These are phyloP conservation scores for Zangia roseola DNA, from an alignment of 768 basidiomycete species.

Conservation along the genomic window DNA sequence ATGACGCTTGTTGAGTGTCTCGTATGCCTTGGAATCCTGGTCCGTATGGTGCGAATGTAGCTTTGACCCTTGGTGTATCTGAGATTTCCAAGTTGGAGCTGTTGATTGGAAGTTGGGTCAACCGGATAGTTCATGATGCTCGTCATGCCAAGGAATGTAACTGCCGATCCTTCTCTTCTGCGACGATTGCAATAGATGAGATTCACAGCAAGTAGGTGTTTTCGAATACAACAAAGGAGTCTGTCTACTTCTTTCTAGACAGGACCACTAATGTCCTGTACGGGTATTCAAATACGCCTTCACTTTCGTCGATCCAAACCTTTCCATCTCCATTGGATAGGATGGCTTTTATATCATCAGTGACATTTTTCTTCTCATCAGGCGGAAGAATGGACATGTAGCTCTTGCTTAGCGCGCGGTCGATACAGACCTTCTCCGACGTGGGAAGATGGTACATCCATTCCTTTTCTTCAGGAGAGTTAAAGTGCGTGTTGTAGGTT, in stretches of 20 bases:
- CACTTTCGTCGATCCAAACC: conserved; percentile 71
- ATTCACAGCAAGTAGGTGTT: background rate
- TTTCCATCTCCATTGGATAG: conserved; percentile 58
- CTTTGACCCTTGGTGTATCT: too few species aligned
- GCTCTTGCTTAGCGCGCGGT: conserved; percentile 80
- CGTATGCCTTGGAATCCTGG: too few species aligned
- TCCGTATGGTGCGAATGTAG: too few species aligned
- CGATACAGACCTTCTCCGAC: conserved; percentile 54
- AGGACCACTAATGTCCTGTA: conserved; percentile 69
- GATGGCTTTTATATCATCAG: conserved; percentile 50
- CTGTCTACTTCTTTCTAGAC: conserved; percentile 39
- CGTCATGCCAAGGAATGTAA: too few species aligned
- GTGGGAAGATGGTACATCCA: conserved; percentile 54
- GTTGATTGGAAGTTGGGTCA: too few species aligned
- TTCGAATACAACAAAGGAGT: background rate
- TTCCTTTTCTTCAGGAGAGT: conserved; percentile 52
- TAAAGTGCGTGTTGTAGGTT: conserved; percentile 60
- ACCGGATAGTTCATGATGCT: too few species aligned
- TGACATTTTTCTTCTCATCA: conserved; percentile 55
- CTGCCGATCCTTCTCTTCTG: too few species aligned
- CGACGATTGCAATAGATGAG: too few species aligned
- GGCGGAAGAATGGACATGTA: conserved; percentile 69
- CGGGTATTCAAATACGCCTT: conserved; percentile 78
- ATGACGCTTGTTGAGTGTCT: conserved; percentile 30
- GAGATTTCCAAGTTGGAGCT: too few species aligned